A percentile compares a stretch with the other conserved stretches of the same genome.
These are phyloP conservation scores for Phytophthora lateralis DNA, from an alignment of 352 stramenopile genomes.

Conservation along the genomic window DNA sequence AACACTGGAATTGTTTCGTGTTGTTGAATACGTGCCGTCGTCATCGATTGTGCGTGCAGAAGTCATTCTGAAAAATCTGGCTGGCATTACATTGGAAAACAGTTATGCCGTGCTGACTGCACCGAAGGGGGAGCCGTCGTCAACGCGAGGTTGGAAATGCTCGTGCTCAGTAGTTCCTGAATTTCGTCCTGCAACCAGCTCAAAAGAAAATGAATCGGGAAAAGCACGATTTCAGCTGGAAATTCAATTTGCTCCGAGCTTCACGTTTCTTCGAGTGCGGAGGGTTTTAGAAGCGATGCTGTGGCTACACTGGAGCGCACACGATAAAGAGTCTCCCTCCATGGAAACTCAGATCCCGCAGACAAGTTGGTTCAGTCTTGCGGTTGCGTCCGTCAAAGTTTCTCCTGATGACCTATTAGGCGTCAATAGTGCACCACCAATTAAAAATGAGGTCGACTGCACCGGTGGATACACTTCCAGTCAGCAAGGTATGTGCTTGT, in stretches of 20 bases:
- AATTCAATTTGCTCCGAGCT: constrained; percentile 32
- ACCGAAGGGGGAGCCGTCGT: not conserved
- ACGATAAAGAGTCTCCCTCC: not conserved
- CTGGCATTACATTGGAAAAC: constrained; percentile 20
- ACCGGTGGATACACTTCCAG: not conserved
- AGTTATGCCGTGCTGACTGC: constrained; percentile 36
- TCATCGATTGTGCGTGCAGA: constrained; percentile 39
- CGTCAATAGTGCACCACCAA: not conserved
- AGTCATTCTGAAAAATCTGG: constrained; percentile 38
- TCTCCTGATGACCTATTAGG: constrained; percentile 17
- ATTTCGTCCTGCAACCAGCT: constrained; percentile 12
- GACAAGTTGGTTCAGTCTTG: constrained; percentile 14
- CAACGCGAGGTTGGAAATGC: constrained; percentile 24
- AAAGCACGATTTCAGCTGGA: constrained; percentile 31
- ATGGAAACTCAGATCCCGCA: not conserved
- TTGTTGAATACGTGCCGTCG: constrained; percentile 46
- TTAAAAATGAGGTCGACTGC: not conserved
- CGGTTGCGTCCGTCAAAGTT: constrained; percentile 33
- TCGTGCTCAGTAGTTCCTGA: constrained; percentile 29
- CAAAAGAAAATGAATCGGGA: not conserved
- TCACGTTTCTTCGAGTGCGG: constrained; percentile 30
- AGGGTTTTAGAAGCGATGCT: constrained; percentile 26
- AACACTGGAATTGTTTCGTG: constrained; percentile 34
- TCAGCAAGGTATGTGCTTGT: constrained; percentile 22
- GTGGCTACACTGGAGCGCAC: constrained; percentile 37